Evolutionary conservation across 805 yeast genomes (phyloP), one percentile per base, ranked within the genome.

Genomic region (Candida sonorensis): DNA sequence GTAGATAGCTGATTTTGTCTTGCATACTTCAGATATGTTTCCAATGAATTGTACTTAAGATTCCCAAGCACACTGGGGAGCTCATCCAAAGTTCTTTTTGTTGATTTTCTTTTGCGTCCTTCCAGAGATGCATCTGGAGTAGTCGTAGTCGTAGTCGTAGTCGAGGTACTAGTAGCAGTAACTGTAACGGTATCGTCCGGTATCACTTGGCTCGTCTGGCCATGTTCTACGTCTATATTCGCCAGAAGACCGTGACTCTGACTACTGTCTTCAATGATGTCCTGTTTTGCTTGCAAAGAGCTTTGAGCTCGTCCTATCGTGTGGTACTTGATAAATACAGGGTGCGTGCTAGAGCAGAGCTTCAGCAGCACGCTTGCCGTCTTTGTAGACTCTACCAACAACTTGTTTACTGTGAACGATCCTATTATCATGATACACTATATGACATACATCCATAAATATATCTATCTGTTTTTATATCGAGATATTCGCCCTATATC

Each of bases 1-100:
- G 74, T 66, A 24, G 61, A 58, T n/a, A 67, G 50, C 29, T 50
- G 62, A 18, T 54, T 47, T n/a, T 48, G 30, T 22, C 38, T 44
- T 10, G 60, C 55, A 27, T 64, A 55, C 3, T 45, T 38, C 12
- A 65, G 33, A 38, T 60, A 65, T 1, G 64, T 42, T 25, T 35
- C 29, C 12, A 62, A 19, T 45, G 55, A 26, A 41, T 62, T 28
- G 47, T 69, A 35, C 57, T 42, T 40, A 5, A 35, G 15, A 30
- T 34, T 43, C 4, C 45, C 45, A 4, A 43, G 31, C 9, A 41
- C 45, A 10, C 14, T 8, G 21, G 38, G 25, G 17, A 25, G 18
- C n/a, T 30, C 17, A 8, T 12, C 14, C n/a, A 14, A 33, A 18
- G 17, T 12, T 21, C 21, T 15, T 27, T 4, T 17, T 19, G 3